Base-by-base conservation (phyloP, 345 rosid genomes). In the Rhodamnia rubescens region DNA sequence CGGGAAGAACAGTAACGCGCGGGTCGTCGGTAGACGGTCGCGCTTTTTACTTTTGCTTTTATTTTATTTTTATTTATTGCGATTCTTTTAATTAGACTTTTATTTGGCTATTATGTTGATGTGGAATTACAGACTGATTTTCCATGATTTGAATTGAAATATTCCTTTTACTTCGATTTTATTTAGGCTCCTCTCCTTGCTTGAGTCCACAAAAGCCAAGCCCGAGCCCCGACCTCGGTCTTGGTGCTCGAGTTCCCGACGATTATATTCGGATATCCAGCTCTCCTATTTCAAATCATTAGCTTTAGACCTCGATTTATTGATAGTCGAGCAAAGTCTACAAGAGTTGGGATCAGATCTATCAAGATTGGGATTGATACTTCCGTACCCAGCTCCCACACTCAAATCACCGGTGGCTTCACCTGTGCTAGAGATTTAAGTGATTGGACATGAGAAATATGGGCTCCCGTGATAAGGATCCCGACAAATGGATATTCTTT, bases 281-380 rank as follows among this genome's bases (percentile, higher is more conserved):
- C 1, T 50, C 52, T 1, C 3, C 4, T 0, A 4, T 50, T 1
- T 50, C 52, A 11, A 11, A 12, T 50, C 13, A 50, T 50, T 4
- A 3, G 4, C 4, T 0, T 59, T n/a, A 12, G 36, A 16, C 14
- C 2, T 59, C 0, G 4, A n/a, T 6, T n/a, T 1, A 0, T n/a
- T 4, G 1, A 58, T 1, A 1, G 4, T 1, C 8, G 0, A 58
- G n/a, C 2, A 5, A 0, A n/a, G 36, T 59, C 20, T 32, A 2
- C 9, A n/a, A 2, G 27, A 12, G 5, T n/a, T 59, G 36, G 18
- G 36, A 7, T 2, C 53, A 1, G 0, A 21, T 14, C 54, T 15
- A 1, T 53, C 8, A 18, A 53, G 21, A 20, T 53, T 53, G 20
- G 53, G 53, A 6, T 5, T 2, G 0, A 6, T 52, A 16, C 5